Percentiles rank a stretch among this genome's conserved stretches.
phyloP scores from a whole-genome alignment of 257 asterid species.

The Paulownia fortunei region DNA sequence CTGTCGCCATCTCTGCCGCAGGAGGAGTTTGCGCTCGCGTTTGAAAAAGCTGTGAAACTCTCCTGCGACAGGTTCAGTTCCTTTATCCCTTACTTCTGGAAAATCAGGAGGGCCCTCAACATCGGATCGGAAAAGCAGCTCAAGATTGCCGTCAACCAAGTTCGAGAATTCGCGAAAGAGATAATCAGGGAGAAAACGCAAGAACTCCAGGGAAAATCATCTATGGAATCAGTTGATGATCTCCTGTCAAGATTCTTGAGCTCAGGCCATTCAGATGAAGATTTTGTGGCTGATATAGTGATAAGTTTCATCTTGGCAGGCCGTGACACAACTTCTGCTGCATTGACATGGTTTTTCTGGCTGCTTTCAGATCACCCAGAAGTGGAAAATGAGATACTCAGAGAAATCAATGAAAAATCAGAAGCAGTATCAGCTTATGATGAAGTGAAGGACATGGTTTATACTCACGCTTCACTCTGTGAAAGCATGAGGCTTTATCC shows the following conservation, averaged over 20 bases:
- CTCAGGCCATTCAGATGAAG: conserved; percentile 49
- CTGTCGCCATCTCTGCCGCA: conserved; percentile 43
- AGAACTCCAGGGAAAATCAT: conserved; percentile 27
- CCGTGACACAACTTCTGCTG: conserved; percentile 52
- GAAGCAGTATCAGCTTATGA: conserved; percentile 40
- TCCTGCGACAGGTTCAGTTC: conserved; percentile 28
- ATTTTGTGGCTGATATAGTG: conserved; percentile 45
- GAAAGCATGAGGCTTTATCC: conserved; percentile 66
- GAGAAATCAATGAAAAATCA: conserved; percentile 34
- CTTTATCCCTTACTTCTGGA: conserved; percentile 39
- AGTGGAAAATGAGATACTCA: conserved; percentile 41
- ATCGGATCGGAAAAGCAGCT: conserved; percentile 48
- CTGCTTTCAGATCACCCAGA: conserved; percentile 38
- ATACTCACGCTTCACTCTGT: conserved; percentile 55
- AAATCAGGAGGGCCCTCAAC: conserved; percentile 34
- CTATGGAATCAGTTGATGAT: conserved; percentile 38
- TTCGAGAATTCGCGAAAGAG: conserved; percentile 40
- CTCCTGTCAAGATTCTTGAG: conserved; percentile 50
- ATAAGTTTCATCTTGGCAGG: conserved; percentile 58
- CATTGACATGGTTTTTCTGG: conserved; percentile 58
- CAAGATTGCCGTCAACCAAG: conserved; percentile 21
- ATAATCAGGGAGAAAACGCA: conserved; percentile 36
- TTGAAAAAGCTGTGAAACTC: conserved; percentile 39
- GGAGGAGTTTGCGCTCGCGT: conserved; percentile 44
- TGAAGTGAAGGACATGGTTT: conserved; percentile 57